Evolutionary conservation across 345 rosid genomes (phyloP).

Genomic region (Citrus medica): DNA sequence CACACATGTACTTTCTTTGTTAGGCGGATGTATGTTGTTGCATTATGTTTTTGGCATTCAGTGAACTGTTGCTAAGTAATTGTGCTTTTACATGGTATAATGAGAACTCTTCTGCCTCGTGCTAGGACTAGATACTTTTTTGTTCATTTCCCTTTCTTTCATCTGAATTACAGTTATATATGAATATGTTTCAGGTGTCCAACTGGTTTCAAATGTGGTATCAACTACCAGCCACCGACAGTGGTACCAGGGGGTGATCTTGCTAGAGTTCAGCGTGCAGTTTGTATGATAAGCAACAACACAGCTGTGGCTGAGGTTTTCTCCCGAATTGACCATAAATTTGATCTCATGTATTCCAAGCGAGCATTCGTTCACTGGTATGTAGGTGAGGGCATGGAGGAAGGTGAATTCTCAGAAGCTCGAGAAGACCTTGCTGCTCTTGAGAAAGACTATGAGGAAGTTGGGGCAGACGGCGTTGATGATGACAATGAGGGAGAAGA

Average conservation of each 20-base stretch:
- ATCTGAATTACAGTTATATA: neutral
- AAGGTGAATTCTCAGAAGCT: slow-evolving; percentile 89
- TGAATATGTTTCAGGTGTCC: slow-evolving; percentile 55
- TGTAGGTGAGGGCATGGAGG: slow-evolving; percentile 95
- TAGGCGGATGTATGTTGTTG: neutral
- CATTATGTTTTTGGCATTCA: neutral
- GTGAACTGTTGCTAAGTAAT: neutral
- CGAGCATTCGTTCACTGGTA: slow-evolving; percentile 89
- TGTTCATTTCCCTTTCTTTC: neutral
- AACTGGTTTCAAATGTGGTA: slow-evolving; percentile 83
- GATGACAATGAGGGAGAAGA: slow-evolving; percentile 59
- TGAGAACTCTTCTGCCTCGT: neutral
- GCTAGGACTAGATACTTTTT: neutral
- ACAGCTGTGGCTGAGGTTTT: slow-evolving; percentile 85
- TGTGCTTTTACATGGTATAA: neutral
- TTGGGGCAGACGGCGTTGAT: slow-evolving; percentile 64
- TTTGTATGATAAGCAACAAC: slow-evolving; percentile 89
- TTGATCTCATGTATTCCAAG: slow-evolving; percentile 84
- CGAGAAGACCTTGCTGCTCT: slow-evolving; percentile 89
- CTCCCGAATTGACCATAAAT: slow-evolving; percentile 67
- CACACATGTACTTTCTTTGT: neutral
- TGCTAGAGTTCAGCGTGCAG: slow-evolving; percentile 77
- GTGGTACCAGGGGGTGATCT: slow-evolving; percentile 79
- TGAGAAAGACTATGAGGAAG: slow-evolving; percentile 86
- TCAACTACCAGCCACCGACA: slow-evolving; percentile 81